A percentile compares a stretch with the other conserved stretches of the same genome.
Evolutionary conservation across 1,284 basidiomycete species (phyloP).

Genomic region (Trichosporon asahii): DNA sequence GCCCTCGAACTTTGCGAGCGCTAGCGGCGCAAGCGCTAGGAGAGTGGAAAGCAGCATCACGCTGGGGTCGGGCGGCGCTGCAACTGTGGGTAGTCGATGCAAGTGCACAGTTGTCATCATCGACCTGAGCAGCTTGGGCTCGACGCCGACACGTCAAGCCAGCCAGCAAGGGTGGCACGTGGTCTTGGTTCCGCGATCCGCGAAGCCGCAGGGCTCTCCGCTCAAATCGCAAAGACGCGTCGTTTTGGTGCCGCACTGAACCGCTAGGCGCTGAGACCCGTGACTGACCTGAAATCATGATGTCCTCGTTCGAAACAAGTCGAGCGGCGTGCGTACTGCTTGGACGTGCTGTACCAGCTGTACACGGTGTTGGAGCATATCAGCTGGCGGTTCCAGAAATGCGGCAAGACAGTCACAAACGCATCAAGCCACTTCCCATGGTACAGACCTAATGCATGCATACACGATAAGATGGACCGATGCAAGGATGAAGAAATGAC

Average conservation of each 20-base stretch:
- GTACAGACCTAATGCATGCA: conserved; percentile 9
- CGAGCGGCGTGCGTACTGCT: not conserved
- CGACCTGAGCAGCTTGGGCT: not conserved
- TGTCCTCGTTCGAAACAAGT: not conserved
- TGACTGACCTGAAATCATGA: conserved; percentile 1
- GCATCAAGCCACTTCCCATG: too few relatives aligned
- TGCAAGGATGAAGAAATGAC: conserved; percentile 9
- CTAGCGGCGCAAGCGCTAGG: conserved; percentile 13
- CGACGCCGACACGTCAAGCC: not conserved
- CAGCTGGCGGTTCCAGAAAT: not conserved
- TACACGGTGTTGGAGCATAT: not conserved
- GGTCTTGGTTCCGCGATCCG: not conserved
- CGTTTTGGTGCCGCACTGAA: not conserved
- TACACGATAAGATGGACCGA: conserved; percentile 6
- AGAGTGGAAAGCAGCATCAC: conserved; percentile 19
- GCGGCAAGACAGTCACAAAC: too few relatives aligned
- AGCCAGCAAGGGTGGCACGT: not conserved
- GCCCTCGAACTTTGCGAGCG: conserved; percentile 11
- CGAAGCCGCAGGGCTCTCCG: not conserved
- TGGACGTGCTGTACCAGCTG: not conserved
- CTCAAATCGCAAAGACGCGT: not conserved
- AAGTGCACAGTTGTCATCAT: not conserved
- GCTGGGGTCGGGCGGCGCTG: not conserved
- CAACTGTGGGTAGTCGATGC: not conserved
- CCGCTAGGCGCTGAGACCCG: not conserved